A percentile compares a stretch with the other conserved stretches of the same genome.
These are phyloP conservation scores for Garcia nutans DNA, from an alignment of 345 rosid genomes.

Conservation along the genomic window DNA sequence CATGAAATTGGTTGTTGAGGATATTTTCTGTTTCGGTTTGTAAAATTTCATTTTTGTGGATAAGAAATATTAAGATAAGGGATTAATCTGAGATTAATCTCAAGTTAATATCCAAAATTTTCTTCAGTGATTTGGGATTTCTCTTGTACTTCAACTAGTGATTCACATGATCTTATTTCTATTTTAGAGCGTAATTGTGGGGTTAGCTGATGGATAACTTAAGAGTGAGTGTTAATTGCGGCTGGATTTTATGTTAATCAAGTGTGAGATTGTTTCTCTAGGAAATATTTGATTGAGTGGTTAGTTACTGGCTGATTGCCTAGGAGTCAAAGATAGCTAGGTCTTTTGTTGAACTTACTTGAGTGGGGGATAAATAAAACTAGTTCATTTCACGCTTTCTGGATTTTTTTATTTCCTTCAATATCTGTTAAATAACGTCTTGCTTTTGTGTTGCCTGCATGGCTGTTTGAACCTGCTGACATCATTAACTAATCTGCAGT, in stretches of 20 bases:
- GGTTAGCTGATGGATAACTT: neutral
- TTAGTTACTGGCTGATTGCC: neutral
- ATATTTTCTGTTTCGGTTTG: neutral
- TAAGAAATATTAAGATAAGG: neutral
- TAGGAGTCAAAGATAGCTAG: neutral
- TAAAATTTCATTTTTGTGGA: neutral
- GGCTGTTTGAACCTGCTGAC: constrained; percentile 7
- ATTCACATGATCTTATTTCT: neutral
- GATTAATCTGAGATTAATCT: neutral
- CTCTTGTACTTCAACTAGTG: neutral
- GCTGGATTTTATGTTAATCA: neutral
- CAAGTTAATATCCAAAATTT: neutral
- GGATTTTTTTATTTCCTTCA: neutral
- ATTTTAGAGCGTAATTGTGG: neutral
- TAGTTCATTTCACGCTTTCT: neutral
- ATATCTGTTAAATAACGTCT: neutral
- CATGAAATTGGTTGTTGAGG: neutral
- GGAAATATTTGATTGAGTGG: neutral
- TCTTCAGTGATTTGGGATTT: neutral
- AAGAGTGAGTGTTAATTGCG: neutral
- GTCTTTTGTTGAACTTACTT: neutral
- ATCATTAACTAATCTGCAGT: constrained; percentile 38
- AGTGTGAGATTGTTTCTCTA: neutral
- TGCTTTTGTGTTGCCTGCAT: neutral
- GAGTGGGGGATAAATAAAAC: neutral